Conservation (phyloP, 148 eudicot genomes). For the Persicaria tinctoria region DNA sequence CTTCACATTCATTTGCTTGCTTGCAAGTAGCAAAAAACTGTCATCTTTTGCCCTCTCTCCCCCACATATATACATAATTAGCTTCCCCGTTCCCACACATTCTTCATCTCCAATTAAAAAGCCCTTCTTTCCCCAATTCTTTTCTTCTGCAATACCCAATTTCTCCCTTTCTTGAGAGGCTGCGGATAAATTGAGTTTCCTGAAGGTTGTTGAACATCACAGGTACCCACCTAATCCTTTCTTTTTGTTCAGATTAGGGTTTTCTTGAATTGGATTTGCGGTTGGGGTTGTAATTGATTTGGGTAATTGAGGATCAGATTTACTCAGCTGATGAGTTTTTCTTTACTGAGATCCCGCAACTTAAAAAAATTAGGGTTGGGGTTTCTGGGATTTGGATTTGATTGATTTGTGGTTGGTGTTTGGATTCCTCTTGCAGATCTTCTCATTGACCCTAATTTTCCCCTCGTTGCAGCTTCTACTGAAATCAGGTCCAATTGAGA, state of each 20-base stretch:
- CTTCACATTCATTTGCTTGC: neutral
- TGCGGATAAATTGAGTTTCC: neutral
- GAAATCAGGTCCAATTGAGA: too few relatives aligned
- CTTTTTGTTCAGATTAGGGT: neutral
- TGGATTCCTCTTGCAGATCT: neutral
- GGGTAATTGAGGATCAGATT: neutral
- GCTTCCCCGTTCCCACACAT: neutral
- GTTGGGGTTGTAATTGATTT: neutral
- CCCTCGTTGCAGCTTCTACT: neutral
- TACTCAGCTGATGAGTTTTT: neutral
- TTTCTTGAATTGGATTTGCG: neutral
- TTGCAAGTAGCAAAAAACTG: neutral
- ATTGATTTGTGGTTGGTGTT: neutral
- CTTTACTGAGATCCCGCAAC: neutral
- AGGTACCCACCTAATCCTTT: neutral
- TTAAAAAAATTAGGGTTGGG: neutral
- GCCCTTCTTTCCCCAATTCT: neutral
- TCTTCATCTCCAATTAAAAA: neutral
- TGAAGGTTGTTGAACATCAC: neutral
- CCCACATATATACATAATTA: neutral
- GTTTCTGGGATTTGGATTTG: slow-evolving; percentile 8
- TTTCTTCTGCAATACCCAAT: neutral
- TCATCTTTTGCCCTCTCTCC: neutral
- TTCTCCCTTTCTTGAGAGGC: neutral
- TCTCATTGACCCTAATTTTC: neutral